These are phyloP conservation scores for Calonectria hongkongensis DNA, from an alignment of 2,329 filamentous ascomycete genomes.

Conservation along the genomic window DNA sequence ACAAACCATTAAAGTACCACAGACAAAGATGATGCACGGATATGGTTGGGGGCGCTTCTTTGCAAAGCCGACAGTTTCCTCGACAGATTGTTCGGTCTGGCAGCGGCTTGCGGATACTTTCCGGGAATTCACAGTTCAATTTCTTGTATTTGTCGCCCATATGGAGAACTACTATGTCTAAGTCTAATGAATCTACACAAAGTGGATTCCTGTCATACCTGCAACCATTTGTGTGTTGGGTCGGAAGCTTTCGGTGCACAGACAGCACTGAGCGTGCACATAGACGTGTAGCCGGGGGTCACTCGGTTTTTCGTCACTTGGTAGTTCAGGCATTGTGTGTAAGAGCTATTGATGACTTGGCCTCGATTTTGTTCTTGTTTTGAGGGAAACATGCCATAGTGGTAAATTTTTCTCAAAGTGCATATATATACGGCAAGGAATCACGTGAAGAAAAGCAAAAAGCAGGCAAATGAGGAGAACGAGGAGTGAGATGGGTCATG, in stretches of 20 bases:
- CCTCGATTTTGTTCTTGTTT: not conserved
- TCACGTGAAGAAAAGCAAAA: constrained; percentile 6
- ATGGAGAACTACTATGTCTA: too few species aligned
- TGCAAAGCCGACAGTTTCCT: not conserved
- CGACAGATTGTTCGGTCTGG: too few species aligned
- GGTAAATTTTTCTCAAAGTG: not conserved
- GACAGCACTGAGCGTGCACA: too few species aligned
- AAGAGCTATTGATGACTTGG: not conserved
- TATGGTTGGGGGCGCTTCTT: not conserved
- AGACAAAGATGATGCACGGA: not conserved
- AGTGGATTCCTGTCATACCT: too few species aligned
- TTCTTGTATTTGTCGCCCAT: too few species aligned
- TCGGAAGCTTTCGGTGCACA: too few species aligned
- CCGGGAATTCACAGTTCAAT: not conserved
- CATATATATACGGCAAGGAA: not conserved
- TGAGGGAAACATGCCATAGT: not conserved
- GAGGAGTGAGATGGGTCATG: not conserved
- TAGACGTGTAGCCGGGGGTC: too few species aligned
- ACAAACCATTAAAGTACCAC: not conserved
- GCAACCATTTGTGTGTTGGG: too few species aligned
- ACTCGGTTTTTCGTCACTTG: too few species aligned
- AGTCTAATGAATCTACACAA: too few species aligned
- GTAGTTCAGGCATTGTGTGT: not conserved
- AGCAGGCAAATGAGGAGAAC: not conserved
- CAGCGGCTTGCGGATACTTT: not conserved